Evolutionary conservation across 208 protist genomes (phyloP), one percentile per base, ranked within the genome.

Genomic region (Wallacemonas sp.): DNA sequence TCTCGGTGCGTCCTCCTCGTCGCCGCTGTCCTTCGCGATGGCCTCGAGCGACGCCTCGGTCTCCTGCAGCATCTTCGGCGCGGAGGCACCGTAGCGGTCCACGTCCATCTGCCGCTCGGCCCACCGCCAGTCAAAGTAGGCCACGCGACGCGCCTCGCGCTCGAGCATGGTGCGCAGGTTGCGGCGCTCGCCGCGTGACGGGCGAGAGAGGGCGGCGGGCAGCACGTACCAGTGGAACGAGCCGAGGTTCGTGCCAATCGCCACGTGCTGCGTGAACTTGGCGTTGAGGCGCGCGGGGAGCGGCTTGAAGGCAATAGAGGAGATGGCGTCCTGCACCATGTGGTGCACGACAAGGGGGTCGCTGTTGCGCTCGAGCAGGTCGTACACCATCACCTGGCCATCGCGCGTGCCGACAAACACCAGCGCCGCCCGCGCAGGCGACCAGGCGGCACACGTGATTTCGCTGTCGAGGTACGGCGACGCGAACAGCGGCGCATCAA

Each of bases 271-370:
- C n/a, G 83, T 74, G 67, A 84, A 91, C 33, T 74, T 59, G 32
- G 36, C 26, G 42, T 39, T 70, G 22, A 83, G 41, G 18, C 75
- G 69, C 48, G 62, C 44, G 3, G 87, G 84, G 20, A 88, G 49
- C 2, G 92, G 90, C 65, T 96, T 94, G 73, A 97, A 97, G 46
- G 79, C 46, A 45, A 97, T 77, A 46, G 79, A 73, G 16, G 91
- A 95, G 76, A 97, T 91, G 59, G 91, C 86, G 66, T 97, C 86
- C 74, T 97, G 91, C 28, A 93, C 82, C 26, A 97, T 75, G 75
- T 93, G 87, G 49, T 96, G 91, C 2, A 89, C 79, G 20, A 97
- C 69, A 57, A 97, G 65, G 26, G 86, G 87, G 49, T 96, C 90
- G 41, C 81, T 80, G 69, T 91, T 95, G 69, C 92, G 86, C 71